Evolutionary conservation across 140 eudicot species (phyloP), one percentile per base, ranked within the genome.

Genomic region (Cichorium intybus): DNA sequence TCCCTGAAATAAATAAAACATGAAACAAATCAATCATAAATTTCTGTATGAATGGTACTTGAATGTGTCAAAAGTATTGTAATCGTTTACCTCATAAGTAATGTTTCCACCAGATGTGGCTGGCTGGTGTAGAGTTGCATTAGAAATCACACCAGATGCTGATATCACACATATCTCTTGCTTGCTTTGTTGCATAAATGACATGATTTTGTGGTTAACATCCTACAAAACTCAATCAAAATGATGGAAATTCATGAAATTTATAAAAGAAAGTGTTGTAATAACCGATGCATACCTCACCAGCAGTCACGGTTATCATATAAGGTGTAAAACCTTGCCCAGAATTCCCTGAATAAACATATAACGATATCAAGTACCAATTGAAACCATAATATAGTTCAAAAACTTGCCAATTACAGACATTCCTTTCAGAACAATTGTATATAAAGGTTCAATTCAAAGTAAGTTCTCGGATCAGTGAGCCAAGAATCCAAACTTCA

Each of bases 21-120:
- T 35, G 14, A 8, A 35, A 35, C 15, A 35, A 39, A 39, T 39
- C n/a, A n/a, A n/a, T n/a, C n/a, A n/a, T 12, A 39, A 12, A 12
- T 31, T 34, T 11, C 9, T 34, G 9, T 9, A 9, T 34, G 35
- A 6, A 31, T 31, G 35, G 35, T 0, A 31, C 5, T 31, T 31
- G 29, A 59, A 59, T 48, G 24, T 16, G 12, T 2, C 33, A n/a
- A 24, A 62, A 43, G 55, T 43, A 16, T 24, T 24, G 17, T 59
- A 66, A 66, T 31, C 16, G 55, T 64, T 29, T 69, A 85, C 94
- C 86, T 82, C 81, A 46, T 82, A 79, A 6, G 86, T 82, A 18
- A 79, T 62, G 57, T 37, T 76, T 66, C 94, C 88, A 37, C 94
- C 88, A 58, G 81, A 85, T 75, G 82, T 76, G 49, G 85, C 86